phyloP scores from a whole-genome alignment of 768 basidiomycete species.

The Podaxis sp. region DNA sequence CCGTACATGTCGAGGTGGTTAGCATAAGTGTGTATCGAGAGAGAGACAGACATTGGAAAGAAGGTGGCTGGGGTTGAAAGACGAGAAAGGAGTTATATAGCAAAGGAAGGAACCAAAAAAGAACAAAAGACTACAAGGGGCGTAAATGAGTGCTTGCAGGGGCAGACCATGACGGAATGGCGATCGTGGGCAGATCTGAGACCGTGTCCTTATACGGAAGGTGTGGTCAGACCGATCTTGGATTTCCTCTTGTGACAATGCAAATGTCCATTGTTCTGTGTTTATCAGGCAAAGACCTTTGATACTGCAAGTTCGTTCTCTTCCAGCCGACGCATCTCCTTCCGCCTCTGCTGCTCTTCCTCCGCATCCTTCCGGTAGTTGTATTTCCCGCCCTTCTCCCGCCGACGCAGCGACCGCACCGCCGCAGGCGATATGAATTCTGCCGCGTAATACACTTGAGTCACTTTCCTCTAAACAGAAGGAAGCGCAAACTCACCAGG shows the following conservation, averaged over 20 bases:
- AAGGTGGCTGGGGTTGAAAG: conserved; percentile 17
- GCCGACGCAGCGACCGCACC: conserved; percentile 66
- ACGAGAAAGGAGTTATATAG: conserved; percentile 15
- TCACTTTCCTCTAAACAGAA: neutral
- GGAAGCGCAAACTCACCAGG: conserved; percentile 58
- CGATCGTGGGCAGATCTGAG: neutral
- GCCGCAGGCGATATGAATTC: conserved; percentile 93
- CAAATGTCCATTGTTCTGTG: neutral
- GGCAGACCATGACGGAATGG: neutral
- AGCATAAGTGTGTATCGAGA: conserved; percentile 62
- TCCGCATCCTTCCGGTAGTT: conserved; percentile 78
- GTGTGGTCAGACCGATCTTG: neutral
- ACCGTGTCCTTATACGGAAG: neutral
- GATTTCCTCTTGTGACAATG: conserved; percentile 13
- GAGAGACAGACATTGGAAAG: conserved; percentile 59
- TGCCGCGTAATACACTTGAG: conserved; percentile 28
- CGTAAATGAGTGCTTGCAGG: neutral
- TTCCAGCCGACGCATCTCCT: conserved; percentile 57
- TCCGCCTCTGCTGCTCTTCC: conserved; percentile 61
- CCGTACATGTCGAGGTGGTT: conserved; percentile 70
- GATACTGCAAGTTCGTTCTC: conserved; percentile 83
- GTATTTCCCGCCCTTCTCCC: conserved; percentile 81
- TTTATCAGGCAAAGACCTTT: conserved; percentile 82
- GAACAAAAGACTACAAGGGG: conserved; percentile 20
- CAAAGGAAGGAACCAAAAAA: conserved; percentile 10